Percentiles rank a stretch among this genome's conserved stretches.
phyloP scores from a whole-genome alignment of 805 yeast genomes.

The Cyberlindnera misumaiensis region DNA sequence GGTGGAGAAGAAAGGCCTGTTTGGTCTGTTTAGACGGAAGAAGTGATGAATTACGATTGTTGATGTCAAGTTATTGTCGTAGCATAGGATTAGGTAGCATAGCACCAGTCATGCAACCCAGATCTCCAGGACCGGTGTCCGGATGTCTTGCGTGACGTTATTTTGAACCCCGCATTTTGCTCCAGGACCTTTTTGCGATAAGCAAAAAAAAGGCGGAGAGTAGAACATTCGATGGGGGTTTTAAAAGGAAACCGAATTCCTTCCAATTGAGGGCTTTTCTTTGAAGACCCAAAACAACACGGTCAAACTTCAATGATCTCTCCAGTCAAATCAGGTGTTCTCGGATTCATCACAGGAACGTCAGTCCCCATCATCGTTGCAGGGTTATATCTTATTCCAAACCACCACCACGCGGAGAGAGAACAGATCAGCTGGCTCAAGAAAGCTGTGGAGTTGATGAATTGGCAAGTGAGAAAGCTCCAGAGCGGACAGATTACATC shows the following conservation, averaged over 20 bases:
- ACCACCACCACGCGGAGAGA: constrained; percentile 15
- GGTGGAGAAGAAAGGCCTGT: constrained; percentile 9
- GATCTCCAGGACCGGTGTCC: no score
- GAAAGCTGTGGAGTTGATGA: constrained; percentile 18
- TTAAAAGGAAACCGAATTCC: no score
- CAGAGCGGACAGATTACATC: constrained; percentile 4
- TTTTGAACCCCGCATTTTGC: neutral
- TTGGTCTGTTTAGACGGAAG: constrained; percentile 13
- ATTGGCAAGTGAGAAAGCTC: constrained; percentile 12
- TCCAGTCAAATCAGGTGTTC: constrained; percentile 15
- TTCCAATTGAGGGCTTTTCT: no score
- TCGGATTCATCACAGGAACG: constrained; percentile 22
- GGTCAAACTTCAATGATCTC: constrained; percentile 2
- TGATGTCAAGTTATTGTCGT: no score
- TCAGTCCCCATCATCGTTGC: constrained; percentile 19
- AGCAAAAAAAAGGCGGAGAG: neutral
- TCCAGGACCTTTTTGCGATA: neutral
- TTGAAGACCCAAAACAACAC: no score
- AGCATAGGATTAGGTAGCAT: no score
- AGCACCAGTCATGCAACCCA: no score
- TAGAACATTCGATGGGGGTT: no score
- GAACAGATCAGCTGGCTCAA: constrained; percentile 12
- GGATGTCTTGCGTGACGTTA: constrained; percentile 2
- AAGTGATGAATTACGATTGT: constrained; percentile 3
- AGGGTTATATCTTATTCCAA: constrained; percentile 15